Evolutionary conservation across 1,139 yeast species (phyloP).

Genomic region (Saccharomyces pastorianus): DNA sequence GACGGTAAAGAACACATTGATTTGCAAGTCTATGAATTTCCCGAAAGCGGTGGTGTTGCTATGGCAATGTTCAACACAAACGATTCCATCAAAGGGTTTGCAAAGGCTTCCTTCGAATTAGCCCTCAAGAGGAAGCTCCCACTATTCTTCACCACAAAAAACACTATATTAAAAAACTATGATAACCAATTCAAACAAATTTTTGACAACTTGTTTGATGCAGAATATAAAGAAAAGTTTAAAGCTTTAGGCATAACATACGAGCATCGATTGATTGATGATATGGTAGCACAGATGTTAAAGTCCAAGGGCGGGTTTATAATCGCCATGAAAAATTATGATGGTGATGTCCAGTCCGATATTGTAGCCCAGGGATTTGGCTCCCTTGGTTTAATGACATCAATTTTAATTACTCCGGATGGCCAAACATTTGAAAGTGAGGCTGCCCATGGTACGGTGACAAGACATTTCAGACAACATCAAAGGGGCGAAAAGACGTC

Average conservation of each 20-base stretch:
- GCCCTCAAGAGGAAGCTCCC: constrained; percentile 73
- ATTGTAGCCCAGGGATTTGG: constrained; percentile 97
- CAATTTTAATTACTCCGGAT: constrained; percentile 86
- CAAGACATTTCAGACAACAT: constrained; percentile 88
- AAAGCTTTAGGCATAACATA: constrained; percentile 77
- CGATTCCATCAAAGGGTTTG: constrained; percentile 80
- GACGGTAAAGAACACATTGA: constrained; percentile 54
- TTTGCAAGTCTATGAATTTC: constrained; percentile 59
- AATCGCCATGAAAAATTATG: constrained; percentile 92
- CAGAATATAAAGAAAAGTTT: constrained; percentile 57
- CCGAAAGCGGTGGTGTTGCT: constrained; percentile 69
- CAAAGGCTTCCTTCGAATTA: constrained; percentile 81
- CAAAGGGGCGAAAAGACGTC: constrained; percentile 94
- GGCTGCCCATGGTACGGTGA: constrained; percentile 96
- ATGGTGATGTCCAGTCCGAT: constrained; percentile 94
- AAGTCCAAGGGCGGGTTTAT: constrained; percentile 90
- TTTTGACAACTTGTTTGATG: constrained; percentile 70
- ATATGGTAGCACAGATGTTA: constrained; percentile 97
- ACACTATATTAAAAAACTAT: constrained; percentile 83
- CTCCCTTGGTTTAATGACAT: constrained; percentile 89
- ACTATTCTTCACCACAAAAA: constrained; percentile 79
- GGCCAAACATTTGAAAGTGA: constrained; percentile 91
- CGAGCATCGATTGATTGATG: constrained; percentile 92
- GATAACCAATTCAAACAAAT: constrained; percentile 93
- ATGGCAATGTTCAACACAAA: constrained; percentile 93